A percentile compares a stretch with the other conserved stretches of the same genome.
Conservation (phyloP, 2,329 filamentous ascomycete species). For the Coniosporium tulheliwenetii region DNA sequence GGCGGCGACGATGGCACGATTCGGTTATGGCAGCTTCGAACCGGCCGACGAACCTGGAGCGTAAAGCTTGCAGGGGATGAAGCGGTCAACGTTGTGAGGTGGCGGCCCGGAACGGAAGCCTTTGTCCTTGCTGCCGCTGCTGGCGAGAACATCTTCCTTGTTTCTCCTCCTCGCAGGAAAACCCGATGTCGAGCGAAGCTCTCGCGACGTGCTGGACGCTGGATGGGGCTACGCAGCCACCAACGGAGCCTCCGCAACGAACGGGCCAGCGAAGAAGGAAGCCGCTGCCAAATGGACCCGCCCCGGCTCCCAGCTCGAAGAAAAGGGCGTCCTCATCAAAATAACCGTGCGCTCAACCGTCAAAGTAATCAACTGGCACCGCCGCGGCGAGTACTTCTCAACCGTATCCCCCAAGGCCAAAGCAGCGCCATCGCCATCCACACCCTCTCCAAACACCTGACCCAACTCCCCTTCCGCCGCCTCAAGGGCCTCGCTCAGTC, state of each 20-base stretch:
- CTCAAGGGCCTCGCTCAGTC: conserved; percentile 66
- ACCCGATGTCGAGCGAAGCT: conserved; percentile 57
- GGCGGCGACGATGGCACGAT: conserved; percentile 91
- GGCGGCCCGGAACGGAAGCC: conserved; percentile 72
- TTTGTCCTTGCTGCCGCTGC: conserved; percentile 70
- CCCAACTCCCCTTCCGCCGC: conserved; percentile 81
- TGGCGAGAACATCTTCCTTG: conserved; percentile 73
- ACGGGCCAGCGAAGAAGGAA: conserved; percentile 48
- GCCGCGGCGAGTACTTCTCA: conserved; percentile 84
- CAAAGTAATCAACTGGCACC: conserved; percentile 87
- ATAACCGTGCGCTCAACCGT: conserved; percentile 65
- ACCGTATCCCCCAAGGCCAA: conserved; percentile 69
- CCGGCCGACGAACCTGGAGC: conserved; percentile 77
- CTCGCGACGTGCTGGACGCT: conserved; percentile 62
- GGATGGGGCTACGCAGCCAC: conserved; percentile 89
- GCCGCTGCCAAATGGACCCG: conserved; percentile 71
- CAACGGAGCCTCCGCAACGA: conserved; percentile 30
- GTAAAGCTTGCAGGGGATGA: conserved; percentile 62
- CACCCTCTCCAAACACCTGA: conserved; percentile 86
- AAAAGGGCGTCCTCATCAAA: conserved; percentile 64
- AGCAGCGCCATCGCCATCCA: conserved; percentile 80
- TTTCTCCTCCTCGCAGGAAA: conserved; percentile 52
- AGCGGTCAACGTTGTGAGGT: conserved; percentile 72
- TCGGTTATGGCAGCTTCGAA: conserved; percentile 75
- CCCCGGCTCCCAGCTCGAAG: conserved; percentile 56